These are phyloP conservation scores for Botrytis aclada DNA, from an alignment of 2,329 filamentous ascomycete genomes.

Conservation along the genomic window DNA sequence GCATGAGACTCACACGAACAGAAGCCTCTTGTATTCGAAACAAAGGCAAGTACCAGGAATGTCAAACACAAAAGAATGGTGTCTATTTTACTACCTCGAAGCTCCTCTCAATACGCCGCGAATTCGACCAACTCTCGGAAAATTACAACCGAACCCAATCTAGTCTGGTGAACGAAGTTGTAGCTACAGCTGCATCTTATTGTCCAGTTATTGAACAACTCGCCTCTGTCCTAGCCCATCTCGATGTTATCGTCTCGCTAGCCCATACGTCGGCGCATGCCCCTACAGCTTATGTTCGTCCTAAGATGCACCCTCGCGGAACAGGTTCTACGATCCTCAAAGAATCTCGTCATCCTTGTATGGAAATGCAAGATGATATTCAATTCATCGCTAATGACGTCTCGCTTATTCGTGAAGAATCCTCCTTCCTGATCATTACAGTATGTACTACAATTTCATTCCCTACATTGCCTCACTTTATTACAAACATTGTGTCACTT, in stretches of 20 bases:
- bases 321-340: conserved; percentile 85
- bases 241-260: conserved; percentile 93
- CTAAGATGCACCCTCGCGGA: conserved; percentile 84
- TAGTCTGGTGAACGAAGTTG: conserved; percentile 87
- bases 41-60: conserved; percentile 86
- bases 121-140: conserved; percentile 89
- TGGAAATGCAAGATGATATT: conserved; percentile 98
- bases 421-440: conserved; percentile 65
- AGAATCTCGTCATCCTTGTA: conserved; percentile 92
- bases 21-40: conserved; percentile 93
- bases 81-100: conserved; percentile 93
- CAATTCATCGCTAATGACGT: conserved; percentile 99
- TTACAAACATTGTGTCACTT: no score
- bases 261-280: conserved; percentile 92
- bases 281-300: conserved; percentile 85
- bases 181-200: conserved; percentile 90
- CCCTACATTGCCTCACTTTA: no score
- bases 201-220: conserved; percentile 88
- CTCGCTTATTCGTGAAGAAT: conserved; percentile 69
- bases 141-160: conserved; percentile 95
- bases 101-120: conserved; percentile 75
- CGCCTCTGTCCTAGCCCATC: conserved; percentile 82
- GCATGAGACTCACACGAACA: conserved; percentile 85
- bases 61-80: conserved; percentile 97
- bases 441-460: background rate